Conservation (phyloP, 192 early-diverging fungal species). For the Spizellomyces punctatus region DNA sequence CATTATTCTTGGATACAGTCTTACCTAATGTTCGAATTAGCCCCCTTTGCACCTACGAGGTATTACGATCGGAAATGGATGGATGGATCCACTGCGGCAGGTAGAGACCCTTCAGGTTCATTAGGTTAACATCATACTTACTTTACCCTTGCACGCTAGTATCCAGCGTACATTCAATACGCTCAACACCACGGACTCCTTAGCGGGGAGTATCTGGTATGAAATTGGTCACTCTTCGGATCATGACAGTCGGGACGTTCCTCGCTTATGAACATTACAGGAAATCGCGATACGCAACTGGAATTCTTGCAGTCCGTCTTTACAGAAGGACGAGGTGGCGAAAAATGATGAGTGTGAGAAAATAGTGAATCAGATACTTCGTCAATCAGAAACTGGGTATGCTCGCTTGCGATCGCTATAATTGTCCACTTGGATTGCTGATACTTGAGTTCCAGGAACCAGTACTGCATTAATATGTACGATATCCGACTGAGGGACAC, state of each 20-base stretch:
- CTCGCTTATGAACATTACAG: too few species aligned
- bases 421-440: too few species aligned
- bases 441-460: conserved; percentile 10
- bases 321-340: conserved; percentile 22
- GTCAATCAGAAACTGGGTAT: neutral
- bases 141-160: conserved; percentile 29
- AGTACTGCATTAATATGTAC: conserved; percentile 73
- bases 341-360: conserved; percentile 45
- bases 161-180: conserved; percentile 53
- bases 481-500: conserved; percentile 66
- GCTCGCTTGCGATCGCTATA: too few species aligned
- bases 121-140: neutral
- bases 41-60: conserved; percentile 47
- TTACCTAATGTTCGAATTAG: neutral
- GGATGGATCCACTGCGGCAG: conserved; percentile 69
- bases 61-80: conserved; percentile 73
- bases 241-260: too few species aligned
- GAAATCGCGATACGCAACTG: neutral
- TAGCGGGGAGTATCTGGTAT: conserved; percentile 27
- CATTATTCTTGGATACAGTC: neutral
- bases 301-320: conserved; percentile 25
- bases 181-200: conserved; percentile 43
- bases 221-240: neutral
- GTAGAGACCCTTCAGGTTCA: conserved; percentile 12
- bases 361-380: conserved; percentile 41